Evolutionary conservation across 768 basidiomycete species (phyloP).

Genomic region (Boletus edulis): DNA sequence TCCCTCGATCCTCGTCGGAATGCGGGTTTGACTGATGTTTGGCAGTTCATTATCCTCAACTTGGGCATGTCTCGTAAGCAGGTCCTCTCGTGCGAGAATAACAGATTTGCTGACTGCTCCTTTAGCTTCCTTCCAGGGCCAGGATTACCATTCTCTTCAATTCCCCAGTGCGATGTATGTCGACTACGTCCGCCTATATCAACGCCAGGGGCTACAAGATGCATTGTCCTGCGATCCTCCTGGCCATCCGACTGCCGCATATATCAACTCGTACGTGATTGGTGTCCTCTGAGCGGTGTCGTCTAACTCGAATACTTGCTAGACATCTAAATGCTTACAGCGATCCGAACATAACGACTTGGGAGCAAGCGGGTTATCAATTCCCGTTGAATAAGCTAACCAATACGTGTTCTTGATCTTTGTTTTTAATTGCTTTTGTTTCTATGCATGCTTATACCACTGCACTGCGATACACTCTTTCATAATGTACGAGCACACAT

Average conservation of each 20-base stretch:
- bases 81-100: not conserved
- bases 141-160: slow-evolving; percentile 35
- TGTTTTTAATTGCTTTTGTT: slow-evolving; percentile 6
- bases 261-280: slow-evolving; percentile 59
- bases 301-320: slow-evolving; percentile 7
- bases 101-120: slow-evolving; percentile 3
- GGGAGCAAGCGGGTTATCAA: slow-evolving; percentile 70
- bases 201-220: slow-evolving; percentile 65
- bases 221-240: slow-evolving; percentile 80
- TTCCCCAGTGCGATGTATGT: slow-evolving; percentile 84
- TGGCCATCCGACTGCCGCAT: slow-evolving; percentile 72
- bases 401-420: slow-evolving; percentile 19
- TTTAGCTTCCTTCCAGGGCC: slow-evolving; percentile 60
- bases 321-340: slow-evolving; percentile 56
- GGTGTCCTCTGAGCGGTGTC: not conserved
- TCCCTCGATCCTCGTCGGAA: slow-evolving; percentile 10
- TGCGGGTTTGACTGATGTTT: slow-evolving; percentile 8
- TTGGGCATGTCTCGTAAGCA: slow-evolving; percentile 68
- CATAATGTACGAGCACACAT: slow-evolving; percentile 26
- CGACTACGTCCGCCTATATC: slow-evolving; percentile 90
- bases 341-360: slow-evolving; percentile 84
- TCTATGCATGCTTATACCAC: slow-evolving; percentile 14
- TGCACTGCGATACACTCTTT: slow-evolving; percentile 16
- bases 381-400: slow-evolving; percentile 65
- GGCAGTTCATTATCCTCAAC: slow-evolving; percentile 80